A percentile compares a stretch with the other conserved stretches of the same genome.
phyloP scores from a whole-genome alignment of 2,329 filamentous ascomycete genomes.

The Talaromyces atroroseus region DNA sequence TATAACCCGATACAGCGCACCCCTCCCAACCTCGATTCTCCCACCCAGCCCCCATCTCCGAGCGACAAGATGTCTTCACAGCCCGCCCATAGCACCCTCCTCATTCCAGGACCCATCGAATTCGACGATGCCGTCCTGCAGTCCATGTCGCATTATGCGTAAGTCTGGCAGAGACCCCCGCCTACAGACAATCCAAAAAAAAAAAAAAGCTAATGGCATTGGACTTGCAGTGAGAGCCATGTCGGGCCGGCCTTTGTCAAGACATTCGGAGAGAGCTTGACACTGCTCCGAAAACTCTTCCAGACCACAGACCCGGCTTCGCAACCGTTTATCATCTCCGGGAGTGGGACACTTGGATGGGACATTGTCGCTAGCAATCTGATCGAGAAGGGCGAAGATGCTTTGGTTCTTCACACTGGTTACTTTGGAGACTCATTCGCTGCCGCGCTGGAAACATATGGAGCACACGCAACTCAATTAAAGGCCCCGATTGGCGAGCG shows the following conservation, averaged over 20 bases:
- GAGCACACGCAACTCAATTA: conserved; percentile 81
- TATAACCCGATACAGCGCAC: conserved; percentile 40
- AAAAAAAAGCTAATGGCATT: neutral
- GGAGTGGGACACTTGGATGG: conserved; percentile 94
- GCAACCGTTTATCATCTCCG: conserved; percentile 89
- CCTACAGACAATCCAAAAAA: neutral
- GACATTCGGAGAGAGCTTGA: conserved; percentile 82
- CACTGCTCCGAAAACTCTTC: conserved; percentile 87
- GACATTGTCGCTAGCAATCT: conserved; percentile 93
- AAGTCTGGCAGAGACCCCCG: conserved; percentile 7
- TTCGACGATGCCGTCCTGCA: conserved; percentile 95
- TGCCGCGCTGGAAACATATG: conserved; percentile 86
- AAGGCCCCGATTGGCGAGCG: conserved; percentile 83
- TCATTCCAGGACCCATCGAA: conserved; percentile 96
- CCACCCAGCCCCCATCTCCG: conserved; percentile 12
- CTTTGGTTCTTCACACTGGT: conserved; percentile 86
- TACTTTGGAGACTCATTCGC: conserved; percentile 97
- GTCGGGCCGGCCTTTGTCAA: conserved; percentile 84
- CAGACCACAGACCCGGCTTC: conserved; percentile 75
- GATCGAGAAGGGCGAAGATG: conserved; percentile 81
- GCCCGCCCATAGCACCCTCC: conserved; percentile 63
- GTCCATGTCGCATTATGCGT: conserved; percentile 85
- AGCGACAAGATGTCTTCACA: conserved; percentile 51
- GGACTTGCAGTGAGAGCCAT: conserved; percentile 71
- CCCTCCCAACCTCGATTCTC: conserved; percentile 19